Evolutionary conservation across 768 basidiomycete genomes (phyloP), one percentile per base, ranked within the genome.

Genomic region (Pulveroboletus sp.): DNA sequence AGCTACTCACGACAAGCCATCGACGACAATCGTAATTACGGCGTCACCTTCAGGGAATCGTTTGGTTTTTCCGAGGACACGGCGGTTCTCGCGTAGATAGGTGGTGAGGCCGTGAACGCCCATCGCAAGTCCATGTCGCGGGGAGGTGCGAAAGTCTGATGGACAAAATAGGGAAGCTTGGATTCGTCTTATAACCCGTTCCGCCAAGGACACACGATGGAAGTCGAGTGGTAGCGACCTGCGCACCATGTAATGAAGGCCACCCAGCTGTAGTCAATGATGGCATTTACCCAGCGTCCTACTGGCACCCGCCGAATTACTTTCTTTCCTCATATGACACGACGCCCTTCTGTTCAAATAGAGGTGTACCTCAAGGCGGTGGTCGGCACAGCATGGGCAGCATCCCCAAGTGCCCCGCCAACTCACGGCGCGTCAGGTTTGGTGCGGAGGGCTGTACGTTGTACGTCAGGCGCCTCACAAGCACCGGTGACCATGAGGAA

Each of bases 1-100:
- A 39, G 43, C 2, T 39, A 83, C 89, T 82, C 66, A 92, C 89
- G 89, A 90, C 87, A 84, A 89, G 39, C 80, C 89, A 70, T 93
- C 89, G 43, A 92, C 78, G 8, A 93, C 83, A 51, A 90, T 70
- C 30, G 79, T 71, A 17, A 76, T 72, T 42, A 53, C 46, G 38
- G 49, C 31, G 10, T 60, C 46, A 6, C 39, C 51, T 30, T 6
- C 27, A 43, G 51, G 57, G 15, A 77, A 66, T n/a, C 68, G 61
- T 30, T 71, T 50, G 0, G 69, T 64, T 52, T 67, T 70, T 2
- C 74, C 68, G 47, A 80, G 66, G 14, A 63, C 39, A 31, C 69
- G 67, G 32, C 69, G 68, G 56, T 77, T 68, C 52, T 79, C 76
- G 53, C 71, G 75, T 17, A 80, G 66, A 58, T 76, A 80, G 1